These are phyloP conservation scores for Afroboletus lepidellus DNA, from an alignment of 1,284 basidiomycete species.

Conservation along the genomic window DNA sequence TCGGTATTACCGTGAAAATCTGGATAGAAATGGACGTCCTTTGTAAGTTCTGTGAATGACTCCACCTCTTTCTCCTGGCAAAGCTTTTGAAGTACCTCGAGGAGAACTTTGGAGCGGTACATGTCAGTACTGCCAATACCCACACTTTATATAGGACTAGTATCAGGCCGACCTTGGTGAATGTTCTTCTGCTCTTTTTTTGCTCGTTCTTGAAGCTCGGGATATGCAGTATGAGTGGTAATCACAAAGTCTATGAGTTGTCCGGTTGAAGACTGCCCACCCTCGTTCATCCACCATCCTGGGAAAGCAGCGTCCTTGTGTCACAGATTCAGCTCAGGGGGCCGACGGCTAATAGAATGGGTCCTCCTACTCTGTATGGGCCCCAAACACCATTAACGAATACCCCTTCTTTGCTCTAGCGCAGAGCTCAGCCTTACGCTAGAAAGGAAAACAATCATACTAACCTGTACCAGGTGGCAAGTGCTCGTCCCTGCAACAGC, in stretches of 20 bases:
- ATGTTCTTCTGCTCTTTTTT: conserved; percentile 56
- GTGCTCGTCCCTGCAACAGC: conserved; percentile 96
- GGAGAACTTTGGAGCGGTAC: conserved; percentile 56
- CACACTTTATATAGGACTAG: neutral
- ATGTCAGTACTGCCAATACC: neutral
- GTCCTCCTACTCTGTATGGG: conserved; percentile 72
- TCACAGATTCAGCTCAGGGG: neutral
- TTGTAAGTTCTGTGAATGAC: conserved; percentile 81
- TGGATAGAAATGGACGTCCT: conserved; percentile 91
- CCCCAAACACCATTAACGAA: conserved; percentile 97
- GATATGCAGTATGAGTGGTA: conserved; percentile 86
- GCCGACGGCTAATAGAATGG: neutral
- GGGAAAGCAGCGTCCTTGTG: conserved; percentile 80
- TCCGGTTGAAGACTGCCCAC: conserved; percentile 97
- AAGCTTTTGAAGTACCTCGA: conserved; percentile 72
- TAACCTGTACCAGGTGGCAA: conserved; percentile 87
- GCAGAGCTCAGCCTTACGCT: conserved; percentile 1
- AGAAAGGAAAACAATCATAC: conserved; percentile 9
- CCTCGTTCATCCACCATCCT: conserved; percentile 99
- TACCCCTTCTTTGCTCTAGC: conserved; percentile 74
- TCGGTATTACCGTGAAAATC: conserved; percentile 72
- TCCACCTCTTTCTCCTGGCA: conserved; percentile 53
- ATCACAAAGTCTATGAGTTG: conserved; percentile 96
- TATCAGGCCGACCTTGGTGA: conserved; percentile 46
- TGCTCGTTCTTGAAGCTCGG: conserved; percentile 60